Percentiles rank a stretch among this genome's conserved stretches.
Conservation (phyloP, 2,329 filamentous ascomycete species). For the Aspergillus eucalypticola region DNA sequence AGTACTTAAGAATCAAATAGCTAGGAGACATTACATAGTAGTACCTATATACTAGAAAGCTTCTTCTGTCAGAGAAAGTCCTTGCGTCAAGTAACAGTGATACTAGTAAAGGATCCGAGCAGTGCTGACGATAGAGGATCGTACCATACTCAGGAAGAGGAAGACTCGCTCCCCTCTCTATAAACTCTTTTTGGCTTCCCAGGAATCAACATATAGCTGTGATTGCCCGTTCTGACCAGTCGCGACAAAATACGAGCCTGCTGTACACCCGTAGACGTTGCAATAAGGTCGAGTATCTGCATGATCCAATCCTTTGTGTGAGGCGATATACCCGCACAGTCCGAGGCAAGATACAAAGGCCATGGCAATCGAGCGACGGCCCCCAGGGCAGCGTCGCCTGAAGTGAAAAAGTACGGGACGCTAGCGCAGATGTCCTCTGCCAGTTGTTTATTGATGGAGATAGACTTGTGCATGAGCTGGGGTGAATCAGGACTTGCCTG, state of each 20-base stretch:
- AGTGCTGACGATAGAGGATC: too few relatives aligned
- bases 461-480: background rate
- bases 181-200: background rate
- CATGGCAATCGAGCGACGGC: conserved; percentile 16
- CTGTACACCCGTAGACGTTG: background rate
- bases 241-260: background rate
- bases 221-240: background rate
- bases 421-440: conserved; percentile 22
- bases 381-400: conserved; percentile 9
- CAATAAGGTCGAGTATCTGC: conserved; percentile 9
- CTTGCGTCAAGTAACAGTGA: too few relatives aligned
- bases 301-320: conserved; percentile 1
- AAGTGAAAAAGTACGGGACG: conserved; percentile 19
- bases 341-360: conserved; percentile 23
- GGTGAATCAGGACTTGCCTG: background rate
- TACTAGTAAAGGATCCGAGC: too few relatives aligned
- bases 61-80: too few relatives aligned
- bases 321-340: background rate
- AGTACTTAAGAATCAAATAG: too few relatives aligned
- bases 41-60: too few relatives aligned
- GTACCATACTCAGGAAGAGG: too few relatives aligned
- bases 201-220: background rate
- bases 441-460: conserved; percentile 4
- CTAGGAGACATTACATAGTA: too few relatives aligned
- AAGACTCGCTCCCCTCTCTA: background rate